A percentile compares a stretch with the other conserved stretches of the same genome.
Evolutionary conservation across 805 yeast genomes (phyloP).

Genomic region (Ogataea sp.): DNA sequence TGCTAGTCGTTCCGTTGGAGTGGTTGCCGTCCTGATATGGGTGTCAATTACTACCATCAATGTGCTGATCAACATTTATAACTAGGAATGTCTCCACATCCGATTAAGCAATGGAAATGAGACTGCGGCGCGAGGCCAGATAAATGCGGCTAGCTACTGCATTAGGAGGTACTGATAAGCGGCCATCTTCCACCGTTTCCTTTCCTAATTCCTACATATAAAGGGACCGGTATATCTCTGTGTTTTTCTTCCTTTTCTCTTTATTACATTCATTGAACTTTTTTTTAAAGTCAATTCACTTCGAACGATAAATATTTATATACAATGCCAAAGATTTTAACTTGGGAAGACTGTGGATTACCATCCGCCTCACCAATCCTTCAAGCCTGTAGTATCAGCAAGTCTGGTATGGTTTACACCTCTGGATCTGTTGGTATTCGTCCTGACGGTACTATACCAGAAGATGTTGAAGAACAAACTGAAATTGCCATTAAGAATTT

Average conservation of each 20-base stretch:
- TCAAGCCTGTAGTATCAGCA: conserved; percentile 15
- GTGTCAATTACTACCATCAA: conserved; percentile 13
- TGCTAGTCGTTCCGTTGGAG: conserved; percentile 34
- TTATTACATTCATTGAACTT: no score
- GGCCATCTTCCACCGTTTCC: no score
- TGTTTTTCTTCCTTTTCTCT: no score
- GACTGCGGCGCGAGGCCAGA: no score
- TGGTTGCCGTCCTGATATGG: conserved; percentile 24
- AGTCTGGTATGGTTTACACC: conserved; percentile 17
- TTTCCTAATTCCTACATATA: no score
- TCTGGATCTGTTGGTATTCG: conserved; percentile 20
- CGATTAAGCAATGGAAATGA: no score
- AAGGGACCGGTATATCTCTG: no score
- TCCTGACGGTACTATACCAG: conserved; percentile 32
- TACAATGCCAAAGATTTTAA: conserved; percentile 13
- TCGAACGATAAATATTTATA: no score
- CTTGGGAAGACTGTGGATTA: conserved; percentile 18
- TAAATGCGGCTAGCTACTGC: no score
- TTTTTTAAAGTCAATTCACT: no score
- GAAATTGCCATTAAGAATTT: conserved; percentile 36
- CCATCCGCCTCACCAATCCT: conserved; percentile 12
- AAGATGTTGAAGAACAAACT: conserved; percentile 36
- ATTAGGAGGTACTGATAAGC: no score
- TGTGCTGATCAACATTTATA: conserved; percentile 3
- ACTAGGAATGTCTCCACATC: not conserved